Base-by-base conservation (phyloP, 2,329 filamentous ascomycete species). In the Metarhizium sp. region DNA sequence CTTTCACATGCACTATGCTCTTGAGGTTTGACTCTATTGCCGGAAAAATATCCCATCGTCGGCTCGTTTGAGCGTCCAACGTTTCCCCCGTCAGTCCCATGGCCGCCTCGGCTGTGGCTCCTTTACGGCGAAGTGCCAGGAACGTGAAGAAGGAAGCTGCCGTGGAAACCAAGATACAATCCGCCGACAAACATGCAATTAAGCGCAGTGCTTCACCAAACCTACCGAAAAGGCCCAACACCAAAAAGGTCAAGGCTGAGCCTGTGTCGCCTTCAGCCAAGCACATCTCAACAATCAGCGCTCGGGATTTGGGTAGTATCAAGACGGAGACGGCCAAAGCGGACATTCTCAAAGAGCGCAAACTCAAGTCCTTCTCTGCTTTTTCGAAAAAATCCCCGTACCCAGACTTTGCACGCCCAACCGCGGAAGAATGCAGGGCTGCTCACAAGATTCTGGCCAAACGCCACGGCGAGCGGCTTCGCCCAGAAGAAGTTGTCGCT, bases 401-500 rank as follows among this genome's bases (percentile, higher is more conserved):
- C 60, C 87, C 87, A 0, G 75, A 83, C 56, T 88, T 85, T 65
- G 63, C 71, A 2, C 82, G 78, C 59, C 88, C 88, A 0, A 89
- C 85, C 0, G 67, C 79, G 0, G 77, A 80, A 34, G 86, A 91
- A 64, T 90, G 87, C 68, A 74, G 80, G 58, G 77, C 84, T 55
- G 86, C 90, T n/a, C 82, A 84, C 58, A 70, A 73, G 3, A 77
- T 91, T 30, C 79, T 94, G 0, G 76, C 82, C 2, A 73, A 73
- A 6, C 69, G 85, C 0, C 88, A 92, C 65, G 88, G 88, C 11
- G 75, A 80, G 53, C 78, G 86, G 30, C 67, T 71, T 45, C 78
- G 81, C 0, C 88, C 88, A 0, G 75, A 79, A 10, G 76, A 75
- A 1, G 75, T 88, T 3, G 80, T 84, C 3, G 77, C 81, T 18